These are phyloP conservation scores for Xylariaceae sp. DNA, from an alignment of 2,329 filamentous ascomycete genomes.

Conservation along the genomic window DNA sequence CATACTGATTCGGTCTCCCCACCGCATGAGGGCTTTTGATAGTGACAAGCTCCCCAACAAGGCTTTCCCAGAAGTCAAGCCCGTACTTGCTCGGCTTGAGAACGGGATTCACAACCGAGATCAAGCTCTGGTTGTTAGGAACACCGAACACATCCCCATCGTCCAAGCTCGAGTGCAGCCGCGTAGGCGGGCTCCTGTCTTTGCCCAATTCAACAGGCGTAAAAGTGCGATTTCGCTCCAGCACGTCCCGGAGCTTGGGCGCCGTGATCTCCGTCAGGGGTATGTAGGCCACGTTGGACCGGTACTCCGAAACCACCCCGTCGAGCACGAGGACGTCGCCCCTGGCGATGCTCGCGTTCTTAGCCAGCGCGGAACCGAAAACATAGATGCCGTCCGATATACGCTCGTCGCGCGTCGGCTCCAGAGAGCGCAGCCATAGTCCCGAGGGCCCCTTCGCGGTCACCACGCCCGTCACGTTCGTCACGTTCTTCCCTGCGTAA, in stretches of 20 bases:
- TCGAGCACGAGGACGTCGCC: constrained; percentile 59
- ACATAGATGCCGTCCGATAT: constrained; percentile 65
- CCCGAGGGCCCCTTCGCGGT: constrained; percentile 58
- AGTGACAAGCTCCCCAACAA: constrained; percentile 63
- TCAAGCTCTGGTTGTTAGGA: constrained; percentile 54
- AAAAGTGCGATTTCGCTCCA: constrained; percentile 50
- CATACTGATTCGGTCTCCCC: constrained; percentile 56
- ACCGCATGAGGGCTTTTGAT: constrained; percentile 52
- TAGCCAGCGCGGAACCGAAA: constrained; percentile 47
- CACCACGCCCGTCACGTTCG: constrained; percentile 56
- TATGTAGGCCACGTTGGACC: constrained; percentile 51
- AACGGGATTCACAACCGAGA: constrained; percentile 55
- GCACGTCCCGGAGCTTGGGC: constrained; percentile 47
- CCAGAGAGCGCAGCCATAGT: constrained; percentile 58
- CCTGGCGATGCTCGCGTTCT: constrained; percentile 43
- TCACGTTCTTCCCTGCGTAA: constrained; percentile 49
- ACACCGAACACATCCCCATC: constrained; percentile 59
- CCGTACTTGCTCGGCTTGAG: constrained; percentile 58
- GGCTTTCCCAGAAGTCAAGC: constrained; percentile 68
- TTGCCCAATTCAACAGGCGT: constrained; percentile 56
- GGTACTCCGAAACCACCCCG: constrained; percentile 53
- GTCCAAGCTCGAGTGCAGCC: constrained; percentile 57
- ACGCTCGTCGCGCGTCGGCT: constrained; percentile 47
- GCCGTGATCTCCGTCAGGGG: constrained; percentile 59
- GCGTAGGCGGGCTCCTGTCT: constrained; percentile 52